phyloP scores from a whole-genome alignment of 1,284 basidiomycete species.

The Apiotrichum porosum region DNA sequence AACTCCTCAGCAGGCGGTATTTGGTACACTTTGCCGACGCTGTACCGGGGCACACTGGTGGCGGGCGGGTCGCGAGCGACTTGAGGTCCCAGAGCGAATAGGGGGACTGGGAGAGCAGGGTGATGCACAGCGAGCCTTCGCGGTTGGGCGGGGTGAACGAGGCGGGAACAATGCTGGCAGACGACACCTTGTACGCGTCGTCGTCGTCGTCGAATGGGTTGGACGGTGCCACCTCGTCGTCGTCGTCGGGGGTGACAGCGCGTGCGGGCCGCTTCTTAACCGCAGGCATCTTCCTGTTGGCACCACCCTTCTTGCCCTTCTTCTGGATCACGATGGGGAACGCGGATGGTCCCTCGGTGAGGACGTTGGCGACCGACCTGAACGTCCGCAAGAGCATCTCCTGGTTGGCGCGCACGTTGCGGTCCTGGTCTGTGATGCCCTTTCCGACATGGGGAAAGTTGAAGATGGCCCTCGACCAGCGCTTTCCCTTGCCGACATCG shows the following conservation, averaged over 20 bases:
- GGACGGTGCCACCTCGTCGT: conserved; percentile 1
- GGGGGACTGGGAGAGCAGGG: conserved; percentile 77
- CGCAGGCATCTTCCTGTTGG: conserved; percentile 2
- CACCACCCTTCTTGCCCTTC: conserved; percentile 4
- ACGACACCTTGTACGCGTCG: conserved; percentile 52
- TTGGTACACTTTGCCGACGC: conserved; percentile 15
- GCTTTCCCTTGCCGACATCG: conserved; percentile 49
- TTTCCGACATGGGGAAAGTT: conserved; percentile 94
- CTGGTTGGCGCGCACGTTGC: conserved; percentile 91
- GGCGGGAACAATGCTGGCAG: conserved; percentile 6
- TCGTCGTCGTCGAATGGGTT: conserved; percentile 35
- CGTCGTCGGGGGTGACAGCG: conserved; percentile 7
- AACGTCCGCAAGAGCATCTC: conserved; percentile 80
- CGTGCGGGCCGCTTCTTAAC: conserved; percentile 5
- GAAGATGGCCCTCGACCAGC: conserved; percentile 77
- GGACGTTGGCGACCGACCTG: conserved; percentile 62
- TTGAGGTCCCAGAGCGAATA: conserved; percentile 85
- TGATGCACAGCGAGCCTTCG: conserved; percentile 63
- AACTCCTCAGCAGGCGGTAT: conserved; percentile 73
- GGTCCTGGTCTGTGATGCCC: conserved; percentile 89
- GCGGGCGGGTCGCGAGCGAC: conserved; percentile 62
- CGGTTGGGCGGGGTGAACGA: conserved; percentile 41
- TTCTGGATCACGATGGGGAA: conserved; percentile 12
- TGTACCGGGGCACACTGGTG: conserved; percentile 18
- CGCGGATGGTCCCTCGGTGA: conserved; percentile 56